These are phyloP conservation scores for Canariomyces notabilis DNA, from an alignment of 2,329 filamentous ascomycete genomes.

Conservation along the genomic window DNA sequence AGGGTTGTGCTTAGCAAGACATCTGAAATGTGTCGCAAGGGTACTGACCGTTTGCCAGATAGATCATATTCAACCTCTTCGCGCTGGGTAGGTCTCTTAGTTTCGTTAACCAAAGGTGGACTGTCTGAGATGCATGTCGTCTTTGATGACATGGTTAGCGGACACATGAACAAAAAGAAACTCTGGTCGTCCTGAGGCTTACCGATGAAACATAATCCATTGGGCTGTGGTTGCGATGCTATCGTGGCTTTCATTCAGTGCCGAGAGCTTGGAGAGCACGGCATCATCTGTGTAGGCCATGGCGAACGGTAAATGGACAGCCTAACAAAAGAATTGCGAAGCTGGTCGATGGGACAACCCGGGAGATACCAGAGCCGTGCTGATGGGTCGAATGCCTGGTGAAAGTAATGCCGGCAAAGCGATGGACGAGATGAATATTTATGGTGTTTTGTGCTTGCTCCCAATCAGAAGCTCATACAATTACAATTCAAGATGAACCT, in stretches of 20 bases:
- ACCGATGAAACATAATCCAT: conserved; percentile 99
- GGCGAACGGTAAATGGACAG: conserved; percentile 16
- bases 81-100: conserved; percentile 81
- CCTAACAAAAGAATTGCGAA: neutral
- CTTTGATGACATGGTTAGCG: conserved; percentile 44
- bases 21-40: neutral
- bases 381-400: neutral
- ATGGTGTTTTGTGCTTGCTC: conserved; percentile 7
- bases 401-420: conserved; percentile 1
- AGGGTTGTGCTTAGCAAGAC: neutral
- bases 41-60: conserved; percentile 82
- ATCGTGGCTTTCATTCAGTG: conserved; percentile 94
- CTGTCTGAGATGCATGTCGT: conserved; percentile 86
- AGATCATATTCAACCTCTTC: conserved; percentile 86
- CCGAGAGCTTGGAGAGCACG: conserved; percentile 88
- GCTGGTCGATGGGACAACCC: conserved; percentile 1
- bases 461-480: conserved; percentile 17
- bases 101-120: conserved; percentile 84
- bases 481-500: conserved; percentile 10
- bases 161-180: conserved; percentile 7
- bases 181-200: conserved; percentile 28
- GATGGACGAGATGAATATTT: conserved; percentile 2
- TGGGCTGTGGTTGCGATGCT: conserved; percentile 94
- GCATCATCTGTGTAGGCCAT: conserved; percentile 98
- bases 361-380: neutral